Evolutionary conservation across 2,329 filamentous ascomycete species (phyloP).

Genomic region (Grosmannia clavigera): DNA sequence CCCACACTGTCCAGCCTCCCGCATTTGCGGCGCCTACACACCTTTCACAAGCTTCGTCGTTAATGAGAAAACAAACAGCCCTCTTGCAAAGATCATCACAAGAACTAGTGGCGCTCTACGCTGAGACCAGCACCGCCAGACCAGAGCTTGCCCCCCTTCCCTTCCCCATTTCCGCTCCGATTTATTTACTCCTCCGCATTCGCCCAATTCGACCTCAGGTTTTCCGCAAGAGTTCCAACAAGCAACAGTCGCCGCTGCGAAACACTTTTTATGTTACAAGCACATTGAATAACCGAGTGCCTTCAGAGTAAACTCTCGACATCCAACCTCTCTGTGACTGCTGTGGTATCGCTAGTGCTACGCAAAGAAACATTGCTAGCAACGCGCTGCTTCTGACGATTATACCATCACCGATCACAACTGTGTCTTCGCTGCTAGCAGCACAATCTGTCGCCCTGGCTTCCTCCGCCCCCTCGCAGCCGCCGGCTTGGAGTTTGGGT

Average conservation of each 20-base stretch:
- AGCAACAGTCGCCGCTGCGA: background rate
- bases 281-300: background rate
- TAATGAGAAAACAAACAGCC: background rate
- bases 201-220: background rate
- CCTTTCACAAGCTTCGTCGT: slow-evolving; percentile 8
- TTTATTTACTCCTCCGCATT: background rate
- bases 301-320: background rate
- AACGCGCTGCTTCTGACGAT: slow-evolving; percentile 1
- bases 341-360: slow-evolving; percentile 1
- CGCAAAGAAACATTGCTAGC: background rate
- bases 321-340: background rate
- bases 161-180: background rate
- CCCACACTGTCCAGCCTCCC: slow-evolving; percentile 14
- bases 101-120: background rate
- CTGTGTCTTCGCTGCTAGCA: slow-evolving; percentile 2
- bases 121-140: background rate
- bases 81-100: slow-evolving; percentile 3
- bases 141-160: background rate
- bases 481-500: slow-evolving; percentile 12
- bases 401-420: background rate
- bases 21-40: slow-evolving; percentile 7
- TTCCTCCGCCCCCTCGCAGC: slow-evolving; percentile 11
- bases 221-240: background rate
- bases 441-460: slow-evolving; percentile 12
- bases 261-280: no score